These are phyloP conservation scores for Calonectria honghensis DNA, from an alignment of 2,329 filamentous ascomycete genomes.

Conservation along the genomic window DNA sequence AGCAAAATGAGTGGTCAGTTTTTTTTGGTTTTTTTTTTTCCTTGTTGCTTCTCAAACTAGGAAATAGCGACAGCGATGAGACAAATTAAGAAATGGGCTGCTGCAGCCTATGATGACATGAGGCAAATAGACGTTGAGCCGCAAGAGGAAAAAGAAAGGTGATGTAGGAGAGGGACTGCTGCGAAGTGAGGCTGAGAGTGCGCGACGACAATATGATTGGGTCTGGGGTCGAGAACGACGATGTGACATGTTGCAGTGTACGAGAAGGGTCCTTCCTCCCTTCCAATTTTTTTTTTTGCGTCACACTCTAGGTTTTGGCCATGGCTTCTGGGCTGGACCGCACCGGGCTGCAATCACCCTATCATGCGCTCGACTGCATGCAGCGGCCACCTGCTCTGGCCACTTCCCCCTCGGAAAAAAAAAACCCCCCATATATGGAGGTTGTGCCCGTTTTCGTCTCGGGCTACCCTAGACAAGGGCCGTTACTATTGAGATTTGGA, in stretches of 20 bases:
- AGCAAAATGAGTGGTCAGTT: slow-evolving; percentile 25
- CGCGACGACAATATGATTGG: slow-evolving; percentile 29
- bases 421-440: not conserved
- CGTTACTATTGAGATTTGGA: not conserved
- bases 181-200: slow-evolving; percentile 37
- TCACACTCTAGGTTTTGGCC: slow-evolving; percentile 14
- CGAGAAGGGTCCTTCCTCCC: not conserved
- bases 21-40: slow-evolving; percentile 4
- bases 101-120: slow-evolving; percentile 28
- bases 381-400: slow-evolving; percentile 6
- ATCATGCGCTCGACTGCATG: slow-evolving; percentile 31
- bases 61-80: slow-evolving; percentile 7
- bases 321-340: slow-evolving; percentile 10
- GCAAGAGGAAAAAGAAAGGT: slow-evolving; percentile 9
- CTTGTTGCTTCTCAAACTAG: not conserved
- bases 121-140: slow-evolving; percentile 29
- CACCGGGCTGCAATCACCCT: slow-evolving; percentile 5
- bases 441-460: slow-evolving; percentile 12
- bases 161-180: slow-evolving; percentile 11
- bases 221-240: slow-evolving; percentile 13
- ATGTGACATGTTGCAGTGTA: slow-evolving; percentile 24
- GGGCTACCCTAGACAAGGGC: slow-evolving; percentile 12
- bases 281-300: slow-evolving; percentile 3
- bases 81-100: slow-evolving; percentile 21
- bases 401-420: slow-evolving; percentile 1